Evolutionary conservation across 2,329 filamentous ascomycete species (phyloP).

Genomic region (Ampelomyces quisqualis): DNA sequence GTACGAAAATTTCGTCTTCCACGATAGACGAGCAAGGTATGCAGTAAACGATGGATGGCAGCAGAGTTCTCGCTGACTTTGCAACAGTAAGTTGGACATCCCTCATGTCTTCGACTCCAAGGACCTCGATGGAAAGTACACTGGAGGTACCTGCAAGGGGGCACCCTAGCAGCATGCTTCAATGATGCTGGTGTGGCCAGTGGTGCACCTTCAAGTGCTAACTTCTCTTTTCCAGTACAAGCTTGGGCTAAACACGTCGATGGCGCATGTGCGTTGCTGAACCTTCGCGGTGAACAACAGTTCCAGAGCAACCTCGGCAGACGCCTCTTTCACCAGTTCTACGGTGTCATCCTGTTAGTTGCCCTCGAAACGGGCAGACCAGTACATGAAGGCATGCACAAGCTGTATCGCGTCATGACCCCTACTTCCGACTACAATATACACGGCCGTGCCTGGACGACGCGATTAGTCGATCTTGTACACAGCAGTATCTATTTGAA

Average conservation of each 20-base stretch:
- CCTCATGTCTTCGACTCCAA: no score
- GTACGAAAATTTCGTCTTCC: constrained; percentile 37
- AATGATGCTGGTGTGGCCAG: no score
- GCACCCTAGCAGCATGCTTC: no score
- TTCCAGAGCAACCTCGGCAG: constrained; percentile 21
- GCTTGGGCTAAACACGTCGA: constrained; percentile 38
- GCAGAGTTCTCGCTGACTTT: no score
- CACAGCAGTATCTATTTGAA: constrained; percentile 23
- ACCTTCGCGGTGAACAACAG: constrained; percentile 32
- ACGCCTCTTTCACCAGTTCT: constrained; percentile 36
- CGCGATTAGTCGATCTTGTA: constrained; percentile 21
- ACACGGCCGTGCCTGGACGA: constrained; percentile 25
- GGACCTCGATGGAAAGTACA: no score
- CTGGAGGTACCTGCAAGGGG: no score
- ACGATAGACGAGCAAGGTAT: constrained; percentile 25
- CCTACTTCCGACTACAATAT: constrained; percentile 20
- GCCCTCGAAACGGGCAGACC: constrained; percentile 20
- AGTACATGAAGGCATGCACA: constrained; percentile 20
- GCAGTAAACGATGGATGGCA: no score
- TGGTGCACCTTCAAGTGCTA: no score
- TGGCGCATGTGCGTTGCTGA: constrained; percentile 36
- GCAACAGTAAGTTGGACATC: no score
- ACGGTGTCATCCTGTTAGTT: constrained; percentile 25
- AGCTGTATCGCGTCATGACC: constrained; percentile 23
- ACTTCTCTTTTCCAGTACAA: no score